Conservation (phyloP, 495 filamentous ascomycete species). For the Penicillium dipodomyicola region DNA sequence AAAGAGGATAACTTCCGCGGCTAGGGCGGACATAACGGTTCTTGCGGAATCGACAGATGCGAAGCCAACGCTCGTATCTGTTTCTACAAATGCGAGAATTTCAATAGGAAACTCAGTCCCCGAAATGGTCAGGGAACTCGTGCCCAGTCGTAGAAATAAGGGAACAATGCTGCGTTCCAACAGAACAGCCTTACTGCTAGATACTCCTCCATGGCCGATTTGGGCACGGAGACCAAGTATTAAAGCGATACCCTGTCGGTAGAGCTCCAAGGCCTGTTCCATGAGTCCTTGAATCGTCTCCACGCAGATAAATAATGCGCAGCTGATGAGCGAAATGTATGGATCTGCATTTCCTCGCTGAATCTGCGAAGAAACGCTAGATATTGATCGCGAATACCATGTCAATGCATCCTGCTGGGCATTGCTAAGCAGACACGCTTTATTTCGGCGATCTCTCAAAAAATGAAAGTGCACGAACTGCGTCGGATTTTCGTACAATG, state of each 20-base stretch:
- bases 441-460: constrained; percentile 6
- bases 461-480: constrained; percentile 21
- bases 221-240: constrained; percentile 24
- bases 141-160: constrained; percentile 25
- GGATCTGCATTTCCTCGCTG: constrained; percentile 24
- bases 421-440: constrained; percentile 5
- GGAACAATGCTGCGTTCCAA: constrained; percentile 26
- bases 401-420: constrained; percentile 27
- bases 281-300: constrained; percentile 50
- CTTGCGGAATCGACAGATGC: constrained; percentile 21
- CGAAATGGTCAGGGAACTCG: constrained; percentile 23
- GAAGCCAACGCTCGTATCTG: not conserved
- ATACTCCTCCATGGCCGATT: constrained; percentile 7
- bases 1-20: constrained; percentile 23
- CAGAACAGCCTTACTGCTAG: constrained; percentile 16
- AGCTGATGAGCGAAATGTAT: constrained; percentile 49
- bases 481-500: constrained; percentile 43
- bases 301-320: constrained; percentile 53
- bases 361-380: constrained; percentile 35
- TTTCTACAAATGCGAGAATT: constrained; percentile 11
- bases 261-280: constrained; percentile 27
- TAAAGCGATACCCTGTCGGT: constrained; percentile 23
- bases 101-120: constrained; percentile 16
- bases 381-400: constrained; percentile 38
- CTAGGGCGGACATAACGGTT: constrained; percentile 11